Evolutionary conservation across 1,139 yeast species (phyloP).

Genomic region (Wickerhamomyces sp.): DNA sequence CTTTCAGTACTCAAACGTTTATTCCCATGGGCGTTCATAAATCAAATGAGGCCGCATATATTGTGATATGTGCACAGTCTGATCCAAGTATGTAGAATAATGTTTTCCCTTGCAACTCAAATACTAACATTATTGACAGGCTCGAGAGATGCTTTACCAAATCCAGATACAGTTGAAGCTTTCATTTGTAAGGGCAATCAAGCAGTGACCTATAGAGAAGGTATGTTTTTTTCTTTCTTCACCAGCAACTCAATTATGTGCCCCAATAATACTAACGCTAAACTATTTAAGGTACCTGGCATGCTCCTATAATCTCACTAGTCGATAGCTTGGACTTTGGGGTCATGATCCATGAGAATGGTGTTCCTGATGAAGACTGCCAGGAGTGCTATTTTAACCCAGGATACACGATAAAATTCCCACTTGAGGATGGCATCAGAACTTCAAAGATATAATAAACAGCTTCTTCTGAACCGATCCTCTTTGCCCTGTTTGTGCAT

Average conservation of each 20-base stretch:
- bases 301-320: conserved; percentile 86
- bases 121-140: conserved; percentile 1
- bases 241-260: conserved; percentile 26
- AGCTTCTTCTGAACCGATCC: no score
- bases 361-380: conserved; percentile 74
- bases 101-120: not conserved
- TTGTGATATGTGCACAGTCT: conserved; percentile 77
- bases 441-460: not conserved
- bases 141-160: conserved; percentile 48
- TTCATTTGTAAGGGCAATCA: conserved; percentile 79
- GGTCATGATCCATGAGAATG: conserved; percentile 80
- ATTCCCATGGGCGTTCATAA: conserved; percentile 74
- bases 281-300: conserved; percentile 48
- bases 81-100: conserved; percentile 24
- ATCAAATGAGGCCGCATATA: conserved; percentile 43
- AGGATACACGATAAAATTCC: conserved; percentile 36
- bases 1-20: conserved; percentile 86
- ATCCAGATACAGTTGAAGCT: conserved; percentile 54
- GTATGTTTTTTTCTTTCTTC: conserved; percentile 16
- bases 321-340: conserved; percentile 68
- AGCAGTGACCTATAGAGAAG: conserved; percentile 83
- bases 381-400: conserved; percentile 67
- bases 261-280: conserved; percentile 17
- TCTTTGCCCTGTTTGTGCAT: no score
- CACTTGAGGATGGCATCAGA: no score